Evolutionary conservation across 768 basidiomycete genomes (phyloP), one percentile per base, ranked within the genome.

Genomic region (Lentinula raphanica): DNA sequence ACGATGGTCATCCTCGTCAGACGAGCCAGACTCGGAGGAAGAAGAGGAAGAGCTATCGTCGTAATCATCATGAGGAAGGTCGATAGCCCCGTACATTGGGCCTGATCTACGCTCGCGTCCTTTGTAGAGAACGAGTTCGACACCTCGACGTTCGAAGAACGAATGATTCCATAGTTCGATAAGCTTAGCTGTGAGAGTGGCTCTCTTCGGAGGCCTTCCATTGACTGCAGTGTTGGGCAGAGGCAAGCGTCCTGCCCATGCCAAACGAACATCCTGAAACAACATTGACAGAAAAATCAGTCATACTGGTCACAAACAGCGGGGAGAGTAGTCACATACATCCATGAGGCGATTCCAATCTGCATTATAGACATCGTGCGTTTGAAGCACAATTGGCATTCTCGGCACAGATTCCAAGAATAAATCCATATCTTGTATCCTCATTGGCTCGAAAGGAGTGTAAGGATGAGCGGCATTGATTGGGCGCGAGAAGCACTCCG

Each of bases 321-420:
- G 54, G 27, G 38, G 13, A 4, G 12, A 50, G 3, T 11, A 32
- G 19, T 15, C 19, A 76, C 80, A 12, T 65, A 89, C 90, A 73
- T 84, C 82, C 78, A 88, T 87, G 64, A 90, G 81, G 53, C 91
- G 77, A 60, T 79, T 82, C 91, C 91, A 94, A 65, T 94, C 91
- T 56, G 87, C 84, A 60, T 81, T 78, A 60, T 83, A 83, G 9
- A 92, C 84, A 64, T 94, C 91, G 65, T 92, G 91, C 19, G 88
- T 78, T 35, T 82, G 76, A 23, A 93, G 79, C 11, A 87, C 82
- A 5, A 77, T 61, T 6, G 91, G 91, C 84, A 93, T 86, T 64
- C 83, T 79, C 12, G 90, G 88, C 39, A 85, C 75, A 15, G 76
- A 76, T 40, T 85, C 81, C 45, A 83, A 77, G 63, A 92, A 81